A percentile compares a stretch with the other conserved stretches of the same genome.
Conservation (phyloP, 2,329 filamentous ascomycete genomes). For the Lasiodiplodia sp. region DNA sequence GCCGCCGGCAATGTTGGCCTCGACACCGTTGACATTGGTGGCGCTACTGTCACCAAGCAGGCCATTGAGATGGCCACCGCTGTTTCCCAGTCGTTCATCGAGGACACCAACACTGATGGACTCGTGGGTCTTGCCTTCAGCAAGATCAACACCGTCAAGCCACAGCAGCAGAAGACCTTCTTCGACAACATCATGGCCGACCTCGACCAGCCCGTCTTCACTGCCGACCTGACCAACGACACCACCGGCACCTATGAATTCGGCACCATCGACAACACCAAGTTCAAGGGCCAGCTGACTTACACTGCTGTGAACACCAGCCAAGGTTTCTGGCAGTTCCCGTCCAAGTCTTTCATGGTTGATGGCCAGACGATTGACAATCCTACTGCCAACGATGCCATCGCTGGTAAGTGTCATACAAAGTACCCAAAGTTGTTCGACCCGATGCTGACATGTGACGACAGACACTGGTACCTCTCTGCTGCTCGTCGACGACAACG, state of each 20-base stretch:
- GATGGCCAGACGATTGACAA: slow-evolving; percentile 63
- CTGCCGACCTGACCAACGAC: slow-evolving; percentile 69
- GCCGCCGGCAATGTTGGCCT: slow-evolving; percentile 70
- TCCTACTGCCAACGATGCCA: slow-evolving; percentile 54
- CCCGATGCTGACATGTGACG: background rate
- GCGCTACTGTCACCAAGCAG: slow-evolving; percentile 66
- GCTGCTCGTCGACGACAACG: slow-evolving; percentile 63
- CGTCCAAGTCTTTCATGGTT: slow-evolving; percentile 64
- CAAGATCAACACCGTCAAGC: slow-evolving; percentile 55
- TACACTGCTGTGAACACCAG: slow-evolving; percentile 68
- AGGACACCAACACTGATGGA: slow-evolving; percentile 70
- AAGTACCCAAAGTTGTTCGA: no score
- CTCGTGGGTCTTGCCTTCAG: slow-evolving; percentile 60
- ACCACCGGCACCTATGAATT: slow-evolving; percentile 75
- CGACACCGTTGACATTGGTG: slow-evolving; percentile 73
- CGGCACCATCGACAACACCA: slow-evolving; percentile 69
- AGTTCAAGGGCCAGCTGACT: slow-evolving; percentile 68
- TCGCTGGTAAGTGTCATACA: slow-evolving; percentile 41
- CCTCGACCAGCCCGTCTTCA: slow-evolving; percentile 73
- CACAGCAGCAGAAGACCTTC: slow-evolving; percentile 72
- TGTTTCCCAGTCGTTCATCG: slow-evolving; percentile 65
- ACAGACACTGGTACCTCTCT: slow-evolving; percentile 67
- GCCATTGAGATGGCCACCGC: slow-evolving; percentile 71
- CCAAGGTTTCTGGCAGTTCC: slow-evolving; percentile 74
- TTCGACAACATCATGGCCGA: slow-evolving; percentile 72